Base-by-base conservation (phyloP, 306 rosid species). In the Abrus precatorius region DNA sequence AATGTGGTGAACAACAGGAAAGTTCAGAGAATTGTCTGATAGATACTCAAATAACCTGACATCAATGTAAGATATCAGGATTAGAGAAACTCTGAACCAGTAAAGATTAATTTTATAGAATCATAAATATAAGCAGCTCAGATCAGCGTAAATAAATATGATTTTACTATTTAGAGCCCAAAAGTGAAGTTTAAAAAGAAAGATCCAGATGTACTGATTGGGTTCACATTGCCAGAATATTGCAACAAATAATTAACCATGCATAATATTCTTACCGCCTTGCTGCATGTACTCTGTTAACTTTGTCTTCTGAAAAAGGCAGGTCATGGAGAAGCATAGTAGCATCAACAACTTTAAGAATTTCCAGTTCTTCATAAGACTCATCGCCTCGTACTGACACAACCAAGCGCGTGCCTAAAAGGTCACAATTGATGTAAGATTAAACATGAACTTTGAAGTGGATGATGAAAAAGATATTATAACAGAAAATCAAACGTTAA, bases 281-380 rank as follows among this genome's bases (percentile, higher is more conserved):
- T 10, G 97, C 96, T n/a, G 97, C 92, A 80, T 95, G 99, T 74
- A 95, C 96, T 84, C 99, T 90, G 80, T 96, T 89, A 76, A 81
- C 80, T 82, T 84, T 88, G 6, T 93, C 93, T 86, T 95, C 96
- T 7, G 86, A 55, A 27, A 83, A 85, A 62, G 99, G 96, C 13
- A 95, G 85, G 62, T 89, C 96, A 80, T 95, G 97, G 81, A 95
- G 94, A 87, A 95, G 60, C 98, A 93, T 93, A 56, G 92, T 91
- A 82, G 89, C 92, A 82, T 95, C 99, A 67, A 87, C 79, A 41
- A 75, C 87, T 74, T 95, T 91, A 85, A 95, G 89, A 83, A 87
- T 67, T 55, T 90, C 97, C 50, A 95, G 90, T 63, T 88, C 99
- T 79, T 89, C 89, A 81, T 69, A 79, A 11, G 94, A 81, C 91